Evolutionary conservation across 192 early-diverging fungal species (phyloP), one percentile per base, ranked within the genome.

Genomic region (Backusella psychrophila): DNA sequence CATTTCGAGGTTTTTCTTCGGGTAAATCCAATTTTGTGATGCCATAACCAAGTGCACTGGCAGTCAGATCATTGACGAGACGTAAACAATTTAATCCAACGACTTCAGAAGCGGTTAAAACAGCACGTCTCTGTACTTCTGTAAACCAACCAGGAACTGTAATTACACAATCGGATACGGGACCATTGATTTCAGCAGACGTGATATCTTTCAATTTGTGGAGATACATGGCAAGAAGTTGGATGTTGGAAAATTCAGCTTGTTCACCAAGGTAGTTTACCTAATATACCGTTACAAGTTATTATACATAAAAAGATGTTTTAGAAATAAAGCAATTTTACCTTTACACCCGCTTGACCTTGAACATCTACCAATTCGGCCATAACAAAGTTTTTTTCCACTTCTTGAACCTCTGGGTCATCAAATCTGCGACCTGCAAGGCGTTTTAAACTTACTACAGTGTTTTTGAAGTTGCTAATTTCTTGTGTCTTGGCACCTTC

Each of bases 401-500:
- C 79, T 71, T 90, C 86, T 78, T 87, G 88, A 79, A 97, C 84
- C 74, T 97, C 96, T 65, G 91, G 91, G 80, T 97, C 96, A 49
- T 82, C 82, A 83, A 89, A 96, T 65, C 91, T 89, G 75, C 95
- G 94, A 49, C 97, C 96, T 46, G 91, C 87, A 53, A 99, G 83
- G 74, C 97, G 95, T 89, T 99, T 99, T 81, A 99, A 85, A 23
- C 90, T 87, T 31, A 84, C 84, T 46, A 97, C 91, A 77, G 97
- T 99, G 86, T 96, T 96, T 85, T 97, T 97, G 84, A 97, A 97
- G 89, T 99, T 99, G 81, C 92, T 93, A 80, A 97, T 91, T 85
- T 99, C 96, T 84, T 92, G 91, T 46, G 91, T 97, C 85, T 97
- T 97, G 31, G 96, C 97, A 56, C 91, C 83, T 87, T 99, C 97